Base-by-base conservation (phyloP, 352 stramenopile genomes). In the Pythium insidiosum region DNA sequence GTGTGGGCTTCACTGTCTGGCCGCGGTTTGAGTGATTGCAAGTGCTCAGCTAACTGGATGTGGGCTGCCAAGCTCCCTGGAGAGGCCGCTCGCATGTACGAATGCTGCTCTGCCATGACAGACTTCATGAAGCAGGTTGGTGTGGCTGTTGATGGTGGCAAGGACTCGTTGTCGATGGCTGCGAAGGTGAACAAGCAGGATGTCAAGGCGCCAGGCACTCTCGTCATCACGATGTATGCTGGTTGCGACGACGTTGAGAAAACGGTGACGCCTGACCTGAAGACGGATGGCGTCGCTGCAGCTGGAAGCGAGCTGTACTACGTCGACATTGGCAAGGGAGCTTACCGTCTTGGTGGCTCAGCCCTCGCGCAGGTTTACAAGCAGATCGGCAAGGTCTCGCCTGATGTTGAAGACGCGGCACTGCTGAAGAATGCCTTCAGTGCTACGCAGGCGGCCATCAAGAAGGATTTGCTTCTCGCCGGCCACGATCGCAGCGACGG, bases 101-200 rank as follows among this genome's bases (percentile, higher is more conserved):
- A 98, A 65, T 97, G 94, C 47, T 99, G 95, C 65, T 69, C 91
- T 43, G 95, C 96, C 1, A 94, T 99, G 65, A 87, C 88, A 6
- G 81, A 94, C 45, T 94, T 95, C 26, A 94, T 99, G 68, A 88
- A 97, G 46, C 71, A 89, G 43, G 67, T 99, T 35, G 95, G 93
- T n/a, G 85, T 98, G 16, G 85, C 95, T 26, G 96, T 99, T 47
- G 97, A 99, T 55, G 96, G 96, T 45, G 97, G 96, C 33, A 99
- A 99, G 72, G 97, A 99, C 67, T 99, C 95, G 31, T 73, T 99
- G 29, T 99, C 94, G 37, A 99, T 99, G 97, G 97, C 97, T 26
- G 97, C 96, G 34, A 86, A 92, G 66, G 80, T 89, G 0, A 76
- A 88, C 51, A 84, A 94, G 23, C 88, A 98, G 63, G 81, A 98